phyloP scores from a whole-genome alignment of 441 rosid genomes.

The Erysimum cheiri region DNA sequence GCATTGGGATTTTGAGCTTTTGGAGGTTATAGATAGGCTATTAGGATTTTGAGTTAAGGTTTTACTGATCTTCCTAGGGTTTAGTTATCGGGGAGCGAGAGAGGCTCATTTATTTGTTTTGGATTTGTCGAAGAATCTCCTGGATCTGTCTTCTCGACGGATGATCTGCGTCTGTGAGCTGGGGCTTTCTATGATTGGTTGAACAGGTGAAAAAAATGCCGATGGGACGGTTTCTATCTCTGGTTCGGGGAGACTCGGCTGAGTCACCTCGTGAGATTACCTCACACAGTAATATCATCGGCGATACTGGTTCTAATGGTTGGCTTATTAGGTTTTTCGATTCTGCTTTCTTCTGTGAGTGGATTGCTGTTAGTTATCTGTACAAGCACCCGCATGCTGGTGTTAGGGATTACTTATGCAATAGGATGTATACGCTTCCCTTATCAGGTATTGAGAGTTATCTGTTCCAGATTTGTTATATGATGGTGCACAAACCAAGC shows the following conservation, averaged over 20 bases:
- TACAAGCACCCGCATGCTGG: constrained; percentile 95
- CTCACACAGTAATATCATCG: constrained; percentile 57
- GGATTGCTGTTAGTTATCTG: constrained; percentile 99
- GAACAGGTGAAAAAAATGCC: constrained; percentile 60
- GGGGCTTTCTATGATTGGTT: constrained; percentile 55
- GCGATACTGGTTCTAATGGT: constrained; percentile 90
- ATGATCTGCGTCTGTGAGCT: constrained; percentile 40
- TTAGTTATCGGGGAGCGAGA: constrained; percentile 40
- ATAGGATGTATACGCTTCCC: constrained; percentile 96
- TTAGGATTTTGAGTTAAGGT: constrained; percentile 50
- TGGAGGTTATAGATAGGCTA: constrained; percentile 28
- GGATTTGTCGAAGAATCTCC: constrained; percentile 28
- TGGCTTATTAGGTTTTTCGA: constrained; percentile 99
- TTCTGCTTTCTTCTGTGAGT: constrained; percentile 97
- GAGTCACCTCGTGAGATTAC: constrained; percentile 93
- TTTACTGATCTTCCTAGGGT: constrained; percentile 50
- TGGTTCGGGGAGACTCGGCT: constrained; percentile 71
- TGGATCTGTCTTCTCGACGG: constrained; percentile 48
- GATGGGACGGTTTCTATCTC: constrained; percentile 95
- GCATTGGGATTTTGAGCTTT: constrained; percentile 42
- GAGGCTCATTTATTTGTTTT: constrained; percentile 33
- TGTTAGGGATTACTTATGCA: constrained; percentile 96
- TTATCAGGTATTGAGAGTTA: constrained; percentile 92
- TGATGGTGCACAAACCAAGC: constrained; percentile 97
- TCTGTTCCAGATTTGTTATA: constrained; percentile 90